Base-by-base conservation (phyloP, 495 filamentous ascomycete species). In the Lasiosphaeria hispida region DNA sequence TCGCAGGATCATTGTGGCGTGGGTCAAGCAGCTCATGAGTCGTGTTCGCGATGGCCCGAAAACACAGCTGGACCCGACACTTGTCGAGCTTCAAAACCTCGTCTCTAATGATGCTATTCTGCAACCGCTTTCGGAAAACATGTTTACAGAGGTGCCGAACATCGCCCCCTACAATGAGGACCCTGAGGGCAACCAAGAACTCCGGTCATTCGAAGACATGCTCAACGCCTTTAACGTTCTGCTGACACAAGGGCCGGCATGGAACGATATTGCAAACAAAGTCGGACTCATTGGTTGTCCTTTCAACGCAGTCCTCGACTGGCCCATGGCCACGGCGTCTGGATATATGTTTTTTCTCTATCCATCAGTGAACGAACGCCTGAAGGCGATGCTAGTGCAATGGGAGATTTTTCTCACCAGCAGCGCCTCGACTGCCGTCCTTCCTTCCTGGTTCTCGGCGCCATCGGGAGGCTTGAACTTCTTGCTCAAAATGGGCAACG, bases 221-320 rank as follows among this genome's bases (percentile, higher is more conserved):
- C 36, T 53, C 15, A 18, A n/a, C 18, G 36, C 50, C 7, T 53
- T 53, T 14, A 30, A 53, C 9, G 10, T 42, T 14, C 50, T 42
- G 10, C 50, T 53, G 10, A 19, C 15, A 11, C 34, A 43, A 30
- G 50, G 50, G 19, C 50, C 50, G 17, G 6, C 19, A 30, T 53
- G 34, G 50, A 42, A 53, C 35, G 37, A 39, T 10, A 53, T 36
- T 18, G 33, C 34, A 5, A 36, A 36, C 5, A 18, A 53, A 18
- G 18, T 17, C 8, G 50, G 50, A 5, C 36, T 53, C 11, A 53
- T 43, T 30, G 50, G 50, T 9, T 53, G 40, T 23, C 50, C 36
- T 18, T 30, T 53, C 37, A 53, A 53, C 13, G 50, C 36, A 4
- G 18, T 53, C 33, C 39, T 53, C 33, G 50, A 42, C 36, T 38